Evolutionary conservation across 352 stramenopile species (phyloP), one percentile per base, ranked within the genome.

Genomic region (Globisporangium cederbergense): DNA sequence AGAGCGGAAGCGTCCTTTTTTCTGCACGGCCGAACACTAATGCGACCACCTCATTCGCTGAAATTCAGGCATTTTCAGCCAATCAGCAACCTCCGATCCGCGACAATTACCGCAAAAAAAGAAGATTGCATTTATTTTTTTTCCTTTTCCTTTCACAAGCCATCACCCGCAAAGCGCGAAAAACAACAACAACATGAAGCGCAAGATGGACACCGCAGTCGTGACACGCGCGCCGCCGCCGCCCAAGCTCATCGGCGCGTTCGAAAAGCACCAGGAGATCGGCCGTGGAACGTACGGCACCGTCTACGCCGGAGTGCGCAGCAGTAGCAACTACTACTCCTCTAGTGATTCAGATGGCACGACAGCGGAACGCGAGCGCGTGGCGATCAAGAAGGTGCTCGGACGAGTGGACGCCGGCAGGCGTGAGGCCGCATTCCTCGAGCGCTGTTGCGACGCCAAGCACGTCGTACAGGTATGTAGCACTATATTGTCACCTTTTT

Each of bases 381-480:
- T 90, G 10, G 86, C 86, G 10, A 83, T 95, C 62, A 95, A 95
- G 72, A 91, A 91, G 56, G 71, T 95, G 50, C 65, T 86, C 18
- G 82, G 74, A n/a, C 50, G 65, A 36, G 14, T 72, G 13, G 57
- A 72, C 14, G 67, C 52, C 5, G 83, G 76, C 16, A 70, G 77
- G 13, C 75, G 73, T 18, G 86, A 94, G 58, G 77, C 81, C 1
- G 73, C 56, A 20, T 64, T 90, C 5, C 72, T 94, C 30, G 49
- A 74, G 22, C 70, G 59, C n/a, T 91, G 85, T 49, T 68, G 64
- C 32, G 79, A 67, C 6, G 69, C 75, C 14, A 28, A 61, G 53
- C 75, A 92, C 56, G 67, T 92, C 42, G 71, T 94, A 0, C 76
- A 93, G 78, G 78, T 90, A 20, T 28, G 59, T 14, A 28, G 22